phyloP scores from a whole-genome alignment of 1,284 basidiomycete genomes.

The Puccinia hordei region DNA sequence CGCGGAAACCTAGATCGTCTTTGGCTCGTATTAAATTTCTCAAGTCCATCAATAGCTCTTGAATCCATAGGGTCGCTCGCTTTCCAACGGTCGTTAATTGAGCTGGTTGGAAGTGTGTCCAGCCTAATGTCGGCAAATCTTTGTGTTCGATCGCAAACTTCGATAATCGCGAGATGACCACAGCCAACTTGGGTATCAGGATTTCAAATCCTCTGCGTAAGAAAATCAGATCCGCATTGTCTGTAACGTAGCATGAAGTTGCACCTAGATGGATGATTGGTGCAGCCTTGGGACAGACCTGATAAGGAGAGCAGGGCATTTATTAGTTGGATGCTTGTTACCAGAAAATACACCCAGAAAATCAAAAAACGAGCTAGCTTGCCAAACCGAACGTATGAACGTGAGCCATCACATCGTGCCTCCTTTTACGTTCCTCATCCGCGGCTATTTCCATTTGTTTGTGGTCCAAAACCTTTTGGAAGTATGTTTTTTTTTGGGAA shows the following conservation, averaged over 20 bases:
- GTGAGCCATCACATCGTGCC: constrained; percentile 60
- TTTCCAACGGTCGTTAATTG: constrained; percentile 99
- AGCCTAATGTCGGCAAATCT: constrained; percentile 67
- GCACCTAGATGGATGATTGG: constrained; percentile 59
- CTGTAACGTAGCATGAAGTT: constrained; percentile 60
- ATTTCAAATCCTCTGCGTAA: constrained; percentile 58
- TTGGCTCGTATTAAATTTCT: constrained; percentile 87
- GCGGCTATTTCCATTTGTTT: constrained; percentile 59
- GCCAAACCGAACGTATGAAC: constrained; percentile 58
- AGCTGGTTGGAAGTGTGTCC: constrained; percentile 99
- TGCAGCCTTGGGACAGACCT: constrained; percentile 58
- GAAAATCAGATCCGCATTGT: constrained; percentile 60
- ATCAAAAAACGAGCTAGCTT: background rate
- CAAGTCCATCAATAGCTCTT: constrained; percentile 93
- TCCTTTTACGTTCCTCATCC: constrained; percentile 58
- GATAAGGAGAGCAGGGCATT: background rate
- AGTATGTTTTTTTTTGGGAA: constrained; percentile 2
- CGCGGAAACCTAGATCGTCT: constrained; percentile 93
- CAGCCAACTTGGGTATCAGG: constrained; percentile 58
- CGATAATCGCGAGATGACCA: constrained; percentile 57
- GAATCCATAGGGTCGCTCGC: constrained; percentile 92
- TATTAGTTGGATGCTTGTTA: background rate
- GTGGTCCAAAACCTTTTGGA: constrained; percentile 55
- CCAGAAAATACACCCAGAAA: background rate
- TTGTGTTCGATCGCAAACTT: constrained; percentile 59